These are phyloP conservation scores for Citrus cavaleriei DNA, from an alignment of 345 rosid species.

Conservation along the genomic window DNA sequence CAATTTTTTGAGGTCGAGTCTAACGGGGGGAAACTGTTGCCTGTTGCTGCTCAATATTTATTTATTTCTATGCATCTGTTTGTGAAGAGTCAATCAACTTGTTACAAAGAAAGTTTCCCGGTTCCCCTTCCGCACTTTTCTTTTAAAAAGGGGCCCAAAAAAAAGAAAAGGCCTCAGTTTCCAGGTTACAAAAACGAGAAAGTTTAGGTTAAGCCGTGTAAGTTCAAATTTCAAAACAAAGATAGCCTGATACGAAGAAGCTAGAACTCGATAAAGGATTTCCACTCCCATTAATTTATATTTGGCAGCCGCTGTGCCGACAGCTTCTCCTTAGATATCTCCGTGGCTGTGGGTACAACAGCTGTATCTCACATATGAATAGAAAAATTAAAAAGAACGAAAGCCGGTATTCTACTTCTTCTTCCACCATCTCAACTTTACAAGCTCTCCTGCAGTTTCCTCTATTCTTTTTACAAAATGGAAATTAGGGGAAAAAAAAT, in stretches of 20 bases:
- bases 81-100: background rate
- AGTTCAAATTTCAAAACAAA: background rate
- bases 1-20: background rate
- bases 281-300: background rate
- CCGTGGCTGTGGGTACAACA: background rate
- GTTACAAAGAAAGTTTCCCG: background rate
- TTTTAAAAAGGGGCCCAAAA: no score
- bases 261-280: background rate
- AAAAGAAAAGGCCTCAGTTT: slow-evolving; percentile 1
- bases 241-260: background rate
- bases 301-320: background rate
- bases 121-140: slow-evolving; percentile 2
- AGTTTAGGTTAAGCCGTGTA: background rate
- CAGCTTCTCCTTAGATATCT: background rate
- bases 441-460: background rate
- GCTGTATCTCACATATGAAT: background rate
- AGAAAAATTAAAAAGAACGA: no score
- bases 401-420: no score
- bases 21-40: background rate
- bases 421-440: background rate
- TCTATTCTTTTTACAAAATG: background rate
- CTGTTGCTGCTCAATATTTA: no score
- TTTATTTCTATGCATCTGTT: background rate
- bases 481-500: background rate
- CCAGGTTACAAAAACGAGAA: background rate